Percentiles rank a stretch among this genome's conserved stretches.
These are phyloP conservation scores for Dictyophora rubrovolvata DNA, from an alignment of 768 basidiomycete genomes.

Conservation along the genomic window DNA sequence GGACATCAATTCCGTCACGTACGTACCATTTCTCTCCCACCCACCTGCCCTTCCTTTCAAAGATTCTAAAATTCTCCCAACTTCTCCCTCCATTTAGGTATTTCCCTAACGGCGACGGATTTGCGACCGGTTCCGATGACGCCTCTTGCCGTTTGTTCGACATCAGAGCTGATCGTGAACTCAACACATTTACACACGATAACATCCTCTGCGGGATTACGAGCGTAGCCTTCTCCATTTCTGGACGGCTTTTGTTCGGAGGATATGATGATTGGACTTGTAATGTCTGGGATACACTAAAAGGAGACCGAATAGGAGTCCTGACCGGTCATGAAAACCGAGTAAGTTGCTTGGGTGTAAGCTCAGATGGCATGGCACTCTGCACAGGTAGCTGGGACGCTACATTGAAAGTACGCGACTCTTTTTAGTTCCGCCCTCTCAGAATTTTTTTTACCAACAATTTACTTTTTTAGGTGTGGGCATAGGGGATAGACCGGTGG, in stretches of 20 bases:
- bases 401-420: constrained; percentile 70
- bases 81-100: constrained; percentile 61
- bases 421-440: constrained; percentile 2
- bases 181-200: constrained; percentile 96
- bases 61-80: no score
- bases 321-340: constrained; percentile 97
- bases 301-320: constrained; percentile 96
- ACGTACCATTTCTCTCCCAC: constrained; percentile 29
- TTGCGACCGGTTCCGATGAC: constrained; percentile 97
- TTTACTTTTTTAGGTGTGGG: constrained; percentile 58
- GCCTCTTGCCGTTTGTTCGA: constrained; percentile 98
- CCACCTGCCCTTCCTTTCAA: no score
- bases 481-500: constrained; percentile 29
- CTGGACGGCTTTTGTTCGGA: constrained; percentile 93
- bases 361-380: constrained; percentile 93
- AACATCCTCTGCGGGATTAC: constrained; percentile 99
- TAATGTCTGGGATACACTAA: constrained; percentile 99
- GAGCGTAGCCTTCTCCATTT: constrained; percentile 96
- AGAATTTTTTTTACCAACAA: constrained; percentile 10
- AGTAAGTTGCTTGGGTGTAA: constrained; percentile 93
- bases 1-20: constrained; percentile 99
- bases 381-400: constrained; percentile 99
- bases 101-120: constrained; percentile 99
- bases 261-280: constrained; percentile 99
- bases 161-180: constrained; percentile 92